Base-by-base conservation (phyloP, 2,329 filamentous ascomycete genomes). In the Xylariaceae sp. region DNA sequence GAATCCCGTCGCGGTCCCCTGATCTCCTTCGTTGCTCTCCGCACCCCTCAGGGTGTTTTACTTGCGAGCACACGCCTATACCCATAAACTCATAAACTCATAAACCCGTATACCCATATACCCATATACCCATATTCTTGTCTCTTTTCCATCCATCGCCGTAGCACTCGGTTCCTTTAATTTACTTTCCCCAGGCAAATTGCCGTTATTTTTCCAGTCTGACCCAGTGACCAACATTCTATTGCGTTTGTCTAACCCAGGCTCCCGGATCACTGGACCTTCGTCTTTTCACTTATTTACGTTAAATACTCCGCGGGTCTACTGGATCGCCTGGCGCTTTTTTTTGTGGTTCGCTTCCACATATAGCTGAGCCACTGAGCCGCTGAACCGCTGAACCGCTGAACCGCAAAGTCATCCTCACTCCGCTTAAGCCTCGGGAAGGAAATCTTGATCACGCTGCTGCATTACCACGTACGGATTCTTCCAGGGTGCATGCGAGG, bases 221-320 rank as follows among this genome's bases (percentile, higher is more conserved):
- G 12, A 41, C 31, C 44, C 49, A 48, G 47, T 48, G 39, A 19
- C 39, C 31, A 45, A 12, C 53, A 54, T 50, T 46, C 47, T 19
- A 19, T 56, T 54, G 50, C 47, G 39, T 58, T 60, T 50, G 27
- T 53, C 47, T 55, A 45, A 11, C 43, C 43, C 51, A 52, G 54
- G 53, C 51, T 53, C 40, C 39, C 51, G 51, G 55, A 39, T 56
- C 61, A 58, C 61, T 60, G 61, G 58, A 46, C 61, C 57, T 54
- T 19, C 19, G 19, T 19, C 19, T 19, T 19, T 55, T 61, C 56
- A 56, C 51, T 60, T 64, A 55, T 50, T 37, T 37, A 11, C 12
- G 29, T 32, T 31, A 59, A 60, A 57, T 58, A 59, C 56, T 60
- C 59, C 59, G 59, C 56, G 59, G 61, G 59, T 63, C 56, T 63